phyloP scores from a whole-genome alignment of 345 rosid species.

The Laguncularia racemosa region DNA sequence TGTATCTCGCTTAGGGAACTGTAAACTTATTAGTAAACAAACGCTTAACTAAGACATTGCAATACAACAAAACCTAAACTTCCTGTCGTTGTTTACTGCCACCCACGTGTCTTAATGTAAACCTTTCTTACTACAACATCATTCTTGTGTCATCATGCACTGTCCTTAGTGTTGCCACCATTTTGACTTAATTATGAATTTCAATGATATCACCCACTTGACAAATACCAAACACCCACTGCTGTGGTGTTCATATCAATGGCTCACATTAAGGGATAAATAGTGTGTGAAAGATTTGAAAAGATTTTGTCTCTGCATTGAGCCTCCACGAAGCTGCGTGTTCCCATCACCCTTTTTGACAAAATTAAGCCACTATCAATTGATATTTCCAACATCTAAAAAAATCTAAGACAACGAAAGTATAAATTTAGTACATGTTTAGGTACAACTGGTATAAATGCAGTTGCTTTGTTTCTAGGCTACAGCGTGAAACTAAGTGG shows the following conservation, averaged over 20 bases:
- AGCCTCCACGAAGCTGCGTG: conserved; percentile 3
- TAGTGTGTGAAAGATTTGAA: background rate
- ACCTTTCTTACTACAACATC: background rate
- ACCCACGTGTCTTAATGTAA: background rate
- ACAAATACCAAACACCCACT: no score
- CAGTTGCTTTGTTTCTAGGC: background rate
- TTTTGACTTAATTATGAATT: background rate
- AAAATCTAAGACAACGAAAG: background rate
- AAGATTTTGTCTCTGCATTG: background rate
- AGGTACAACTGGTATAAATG: no score
- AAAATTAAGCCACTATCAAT: background rate
- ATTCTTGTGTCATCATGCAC: conserved; percentile 4
- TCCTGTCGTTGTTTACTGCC: no score
- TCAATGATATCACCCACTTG: no score
- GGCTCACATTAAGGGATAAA: background rate
- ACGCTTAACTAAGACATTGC: no score
- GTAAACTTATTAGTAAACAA: no score
- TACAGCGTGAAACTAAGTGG: background rate
- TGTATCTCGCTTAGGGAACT: no score
- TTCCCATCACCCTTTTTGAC: conserved; percentile 3
- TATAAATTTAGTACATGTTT: conserved; percentile 2
- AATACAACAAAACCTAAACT: no score
- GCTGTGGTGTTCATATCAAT: background rate
- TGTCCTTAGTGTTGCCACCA: conserved; percentile 3
- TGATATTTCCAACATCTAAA: no score